Conservation (phyloP, 2,329 filamentous ascomycete genomes). For the Xylaria sp. region DNA sequence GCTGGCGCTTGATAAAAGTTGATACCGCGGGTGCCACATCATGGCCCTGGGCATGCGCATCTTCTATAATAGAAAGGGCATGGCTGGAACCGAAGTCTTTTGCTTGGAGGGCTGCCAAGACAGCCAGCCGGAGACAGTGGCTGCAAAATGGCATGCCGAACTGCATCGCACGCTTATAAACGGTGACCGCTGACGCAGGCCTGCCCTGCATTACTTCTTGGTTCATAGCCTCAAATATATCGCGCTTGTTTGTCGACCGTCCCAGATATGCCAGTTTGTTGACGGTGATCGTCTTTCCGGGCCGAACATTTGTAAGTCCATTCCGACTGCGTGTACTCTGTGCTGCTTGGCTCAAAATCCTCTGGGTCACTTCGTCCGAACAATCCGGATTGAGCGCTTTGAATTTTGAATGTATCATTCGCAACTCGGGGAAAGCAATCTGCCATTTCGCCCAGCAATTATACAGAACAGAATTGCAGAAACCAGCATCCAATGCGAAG, state of each 20-base stretch:
- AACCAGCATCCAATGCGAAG: slow-evolving; percentile 52
- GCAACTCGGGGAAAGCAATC: slow-evolving; percentile 52
- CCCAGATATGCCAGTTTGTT: slow-evolving; percentile 43
- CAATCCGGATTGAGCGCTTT: slow-evolving; percentile 48
- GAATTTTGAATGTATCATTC: slow-evolving; percentile 51
- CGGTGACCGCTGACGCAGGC: slow-evolving; percentile 50
- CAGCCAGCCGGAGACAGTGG: slow-evolving; percentile 60
- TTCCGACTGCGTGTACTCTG: slow-evolving; percentile 24
- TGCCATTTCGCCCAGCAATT: slow-evolving; percentile 54
- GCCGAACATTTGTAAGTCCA: neutral
- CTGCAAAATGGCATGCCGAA: slow-evolving; percentile 53
- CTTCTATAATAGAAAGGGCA: slow-evolving; percentile 55
- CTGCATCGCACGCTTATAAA: slow-evolving; percentile 54
- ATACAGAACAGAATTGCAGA: slow-evolving; percentile 55
- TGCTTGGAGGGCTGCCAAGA: slow-evolving; percentile 56
- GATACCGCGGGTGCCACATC: slow-evolving; percentile 55
- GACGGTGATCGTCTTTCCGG: slow-evolving; percentile 32
- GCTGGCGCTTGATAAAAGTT: slow-evolving; percentile 43
- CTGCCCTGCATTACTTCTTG: slow-evolving; percentile 50
- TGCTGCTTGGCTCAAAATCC: slow-evolving; percentile 52
- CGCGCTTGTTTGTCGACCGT: slow-evolving; percentile 47
- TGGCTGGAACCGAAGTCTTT: slow-evolving; percentile 46
- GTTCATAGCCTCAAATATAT: slow-evolving; percentile 56
- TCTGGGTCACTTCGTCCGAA: slow-evolving; percentile 54
- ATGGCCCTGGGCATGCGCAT: slow-evolving; percentile 54